phyloP scores from a whole-genome alignment of 1,139 yeast genomes.

The Yamadazyma triangularis region DNA sequence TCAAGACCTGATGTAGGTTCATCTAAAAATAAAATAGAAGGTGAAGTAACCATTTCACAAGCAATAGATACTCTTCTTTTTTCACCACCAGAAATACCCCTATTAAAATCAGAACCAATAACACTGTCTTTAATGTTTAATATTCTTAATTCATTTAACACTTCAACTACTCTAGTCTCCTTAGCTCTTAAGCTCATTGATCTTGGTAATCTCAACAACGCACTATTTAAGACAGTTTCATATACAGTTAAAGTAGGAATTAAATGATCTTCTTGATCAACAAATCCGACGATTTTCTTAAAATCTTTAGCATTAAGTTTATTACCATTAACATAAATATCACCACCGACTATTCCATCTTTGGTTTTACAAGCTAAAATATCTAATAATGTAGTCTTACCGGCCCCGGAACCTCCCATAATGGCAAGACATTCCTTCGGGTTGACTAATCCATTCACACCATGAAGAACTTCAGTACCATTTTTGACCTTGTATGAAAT shows the following conservation, averaged over 20 bases:
- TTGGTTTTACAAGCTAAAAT: constrained; percentile 86
- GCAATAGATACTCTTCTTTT: constrained; percentile 87
- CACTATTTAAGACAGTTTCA: constrained; percentile 91
- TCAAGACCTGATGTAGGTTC: constrained; percentile 96
- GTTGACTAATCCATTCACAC: constrained; percentile 68
- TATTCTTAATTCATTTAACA: constrained; percentile 80
- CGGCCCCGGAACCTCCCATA: constrained; percentile 99
- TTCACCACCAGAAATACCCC: constrained; percentile 96
- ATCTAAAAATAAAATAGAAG: constrained; percentile 73
- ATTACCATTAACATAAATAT: constrained; percentile 71
- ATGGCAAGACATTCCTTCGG: constrained; percentile 92
- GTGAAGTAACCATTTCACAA: constrained; percentile 83
- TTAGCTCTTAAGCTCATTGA: constrained; percentile 71
- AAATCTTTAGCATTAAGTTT: constrained; percentile 37
- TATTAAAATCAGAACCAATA: constrained; percentile 81
- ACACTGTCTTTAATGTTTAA: constrained; percentile 76
- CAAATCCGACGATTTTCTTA: constrained; percentile 80
- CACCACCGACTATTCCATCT: constrained; percentile 63
- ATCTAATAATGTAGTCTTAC: constrained; percentile 89
- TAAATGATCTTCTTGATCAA: constrained; percentile 92
- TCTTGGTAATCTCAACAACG: constrained; percentile 79
- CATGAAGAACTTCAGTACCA: constrained; percentile 50
- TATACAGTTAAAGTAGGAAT: constrained; percentile 92
- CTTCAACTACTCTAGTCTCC: constrained; percentile 76
- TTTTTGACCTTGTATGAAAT: constrained; percentile 58